These are phyloP conservation scores for Stephania cephalantha DNA, from an alignment of 164 flowering plant species.

Conservation along the genomic window DNA sequence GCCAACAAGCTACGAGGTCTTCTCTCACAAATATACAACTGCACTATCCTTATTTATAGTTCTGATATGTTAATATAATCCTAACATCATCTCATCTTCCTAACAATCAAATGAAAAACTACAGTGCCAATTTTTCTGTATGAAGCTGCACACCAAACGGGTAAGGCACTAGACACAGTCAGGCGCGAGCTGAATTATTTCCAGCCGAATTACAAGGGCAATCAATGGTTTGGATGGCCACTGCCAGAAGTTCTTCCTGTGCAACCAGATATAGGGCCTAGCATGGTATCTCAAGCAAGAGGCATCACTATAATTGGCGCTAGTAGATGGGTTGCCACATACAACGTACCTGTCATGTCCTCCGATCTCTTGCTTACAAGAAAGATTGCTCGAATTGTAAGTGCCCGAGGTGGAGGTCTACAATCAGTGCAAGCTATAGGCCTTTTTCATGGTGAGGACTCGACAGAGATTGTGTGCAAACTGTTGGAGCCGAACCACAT, in stretches of 20 bases:
- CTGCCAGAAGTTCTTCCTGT: slow-evolving; percentile 36
- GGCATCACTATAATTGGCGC: slow-evolving; percentile 63
- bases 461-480: slow-evolving; percentile 64
- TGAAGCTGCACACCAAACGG: slow-evolving; percentile 60
- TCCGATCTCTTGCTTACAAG: slow-evolving; percentile 40
- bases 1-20: slow-evolving; percentile 57
- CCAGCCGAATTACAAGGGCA: slow-evolving; percentile 52
- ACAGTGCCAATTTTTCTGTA: slow-evolving; percentile 71
- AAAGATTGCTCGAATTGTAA: slow-evolving; percentile 58
- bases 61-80: background rate
- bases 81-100: background rate
- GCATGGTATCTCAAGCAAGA: slow-evolving; percentile 30
- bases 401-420: slow-evolving; percentile 75
- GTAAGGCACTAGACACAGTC: slow-evolving; percentile 50
- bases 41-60: background rate
- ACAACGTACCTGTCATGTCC: slow-evolving; percentile 59
- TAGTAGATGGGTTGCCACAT: slow-evolving; percentile 50
- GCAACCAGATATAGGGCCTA: slow-evolving; percentile 58
- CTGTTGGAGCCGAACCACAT: slow-evolving; percentile 55
- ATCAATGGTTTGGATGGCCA: slow-evolving; percentile 60
- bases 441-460: slow-evolving; percentile 58
- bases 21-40: background rate
- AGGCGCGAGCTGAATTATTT: slow-evolving; percentile 61
- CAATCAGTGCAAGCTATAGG: slow-evolving; percentile 63
- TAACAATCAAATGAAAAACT: background rate